Conservation (phyloP, 805 yeast species). For the Ogataea degrootiae region DNA sequence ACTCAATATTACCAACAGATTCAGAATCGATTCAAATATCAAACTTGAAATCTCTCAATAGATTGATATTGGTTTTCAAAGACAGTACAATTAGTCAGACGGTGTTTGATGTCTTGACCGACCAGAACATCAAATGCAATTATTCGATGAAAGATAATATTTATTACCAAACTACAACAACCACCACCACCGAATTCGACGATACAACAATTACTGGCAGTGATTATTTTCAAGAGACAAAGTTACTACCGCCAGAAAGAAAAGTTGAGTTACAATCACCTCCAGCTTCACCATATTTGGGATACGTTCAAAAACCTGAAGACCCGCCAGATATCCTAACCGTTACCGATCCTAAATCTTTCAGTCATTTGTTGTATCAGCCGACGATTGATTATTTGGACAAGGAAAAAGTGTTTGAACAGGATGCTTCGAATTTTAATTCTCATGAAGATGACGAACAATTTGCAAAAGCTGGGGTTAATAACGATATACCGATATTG, state of each 20-base stretch:
- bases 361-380: constrained; percentile 27
- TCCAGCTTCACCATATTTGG: constrained; percentile 33
- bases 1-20: constrained; percentile 8
- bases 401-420: constrained; percentile 16
- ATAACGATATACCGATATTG: constrained; percentile 22
- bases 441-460: constrained; percentile 2
- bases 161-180: background rate
- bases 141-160: constrained; percentile 20
- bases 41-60: constrained; percentile 22
- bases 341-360: constrained; percentile 27
- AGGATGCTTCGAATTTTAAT: background rate
- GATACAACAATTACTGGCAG: background rate
- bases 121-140: constrained; percentile 17
- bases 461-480: constrained; percentile 3
- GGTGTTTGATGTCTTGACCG: constrained; percentile 11
- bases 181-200: background rate
- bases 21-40: constrained; percentile 16
- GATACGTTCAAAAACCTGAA: constrained; percentile 27
- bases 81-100: constrained; percentile 9
- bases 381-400: constrained; percentile 15
- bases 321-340: constrained; percentile 29
- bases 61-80: constrained; percentile 25
- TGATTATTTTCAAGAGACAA: constrained; percentile 1
- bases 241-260: constrained; percentile 23
- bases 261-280: constrained; percentile 31